Evolutionary conservation across 768 basidiomycete genomes (phyloP), one percentile per base, ranked within the genome.

Genomic region (Lactifluus pinguis): DNA sequence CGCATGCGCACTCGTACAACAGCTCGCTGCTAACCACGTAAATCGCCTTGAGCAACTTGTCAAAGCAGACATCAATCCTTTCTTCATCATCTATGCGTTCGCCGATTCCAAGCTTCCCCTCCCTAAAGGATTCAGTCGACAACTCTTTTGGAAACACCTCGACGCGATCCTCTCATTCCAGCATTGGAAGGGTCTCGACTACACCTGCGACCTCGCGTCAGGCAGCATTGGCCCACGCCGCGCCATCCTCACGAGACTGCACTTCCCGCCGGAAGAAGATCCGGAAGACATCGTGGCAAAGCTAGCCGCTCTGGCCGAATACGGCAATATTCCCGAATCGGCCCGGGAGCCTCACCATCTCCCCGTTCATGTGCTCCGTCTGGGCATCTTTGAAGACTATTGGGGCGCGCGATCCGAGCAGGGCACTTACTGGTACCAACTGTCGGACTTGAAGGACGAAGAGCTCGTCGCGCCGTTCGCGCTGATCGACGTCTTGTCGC

Each of bases 71-170:
- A 8, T 61, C 10, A 61, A 61, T 29, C 55, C 60, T 0, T 61
- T 61, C 29, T 61, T 61, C 36, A 7, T 57, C 14, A 55, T 61
- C 19, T 61, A 61, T 29, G 60, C 60, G 15, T 61, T 45, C 6
- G 42, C 60, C 10, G 55, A 56, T 19, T 51, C 34, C 15, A 15
- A 38, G 19, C 2, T 61, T 34, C n/a, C 49, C 4, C 49, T 61
- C 5, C 60, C 60, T 2, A 4, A 3, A 6, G 3, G 21, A 4
- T 56, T 61, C 49, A 61, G 42, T 36, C 42, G 55, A 4, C 29
- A 61, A 4, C 44, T 61, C 1, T 38, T 61, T 4, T 61, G 60
- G 60, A 51, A 56, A 6, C 55, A 56, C 38, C 44, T 61, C 1
- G 60, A 61, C 5, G 49, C 34, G 10, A 51, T 48, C 50, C 14